phyloP scores from a whole-genome alignment of 2,329 filamentous ascomycete genomes.

The Hypoxylon sp. region DNA sequence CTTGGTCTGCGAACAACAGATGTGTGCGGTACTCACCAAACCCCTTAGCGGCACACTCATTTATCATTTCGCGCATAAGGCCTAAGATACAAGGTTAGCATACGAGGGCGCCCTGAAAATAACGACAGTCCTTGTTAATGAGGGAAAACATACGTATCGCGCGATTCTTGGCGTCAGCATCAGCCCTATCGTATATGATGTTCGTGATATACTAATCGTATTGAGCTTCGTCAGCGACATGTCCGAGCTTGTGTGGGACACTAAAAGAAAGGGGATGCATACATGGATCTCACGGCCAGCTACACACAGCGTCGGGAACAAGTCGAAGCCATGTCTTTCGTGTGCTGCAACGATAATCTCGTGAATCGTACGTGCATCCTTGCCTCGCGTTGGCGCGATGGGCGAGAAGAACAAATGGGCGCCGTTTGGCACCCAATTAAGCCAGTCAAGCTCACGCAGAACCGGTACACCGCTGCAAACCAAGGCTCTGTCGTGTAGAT shows the following conservation, averaged over 20 bases:
- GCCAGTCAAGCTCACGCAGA: slow-evolving; percentile 59
- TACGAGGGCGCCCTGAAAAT: background rate
- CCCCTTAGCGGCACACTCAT: slow-evolving; percentile 59
- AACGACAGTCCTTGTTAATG: no score
- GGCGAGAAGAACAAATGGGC: slow-evolving; percentile 68
- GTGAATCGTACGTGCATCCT: slow-evolving; percentile 63
- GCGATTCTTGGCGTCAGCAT: slow-evolving; percentile 56
- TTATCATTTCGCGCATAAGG: slow-evolving; percentile 56
- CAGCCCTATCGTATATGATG: slow-evolving; percentile 66
- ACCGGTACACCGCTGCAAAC: slow-evolving; percentile 56
- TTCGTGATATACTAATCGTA: slow-evolving; percentile 63
- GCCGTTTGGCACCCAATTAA: slow-evolving; percentile 68
- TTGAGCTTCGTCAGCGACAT: background rate
- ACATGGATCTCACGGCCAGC: slow-evolving; percentile 68
- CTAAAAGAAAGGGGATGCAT: slow-evolving; percentile 34
- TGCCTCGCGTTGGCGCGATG: slow-evolving; percentile 64
- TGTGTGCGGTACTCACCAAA: slow-evolving; percentile 65
- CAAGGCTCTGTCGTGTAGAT: slow-evolving; percentile 56
- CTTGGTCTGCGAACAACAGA: slow-evolving; percentile 63
- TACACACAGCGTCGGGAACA: slow-evolving; percentile 66
- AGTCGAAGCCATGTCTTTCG: slow-evolving; percentile 64
- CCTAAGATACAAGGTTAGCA: slow-evolving; percentile 4
- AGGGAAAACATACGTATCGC: slow-evolving; percentile 25
- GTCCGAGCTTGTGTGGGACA: background rate
- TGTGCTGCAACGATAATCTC: slow-evolving; percentile 56